Evolutionary conservation across 768 basidiomycete genomes (phyloP).

Genomic region (Boletus sensibilis): DNA sequence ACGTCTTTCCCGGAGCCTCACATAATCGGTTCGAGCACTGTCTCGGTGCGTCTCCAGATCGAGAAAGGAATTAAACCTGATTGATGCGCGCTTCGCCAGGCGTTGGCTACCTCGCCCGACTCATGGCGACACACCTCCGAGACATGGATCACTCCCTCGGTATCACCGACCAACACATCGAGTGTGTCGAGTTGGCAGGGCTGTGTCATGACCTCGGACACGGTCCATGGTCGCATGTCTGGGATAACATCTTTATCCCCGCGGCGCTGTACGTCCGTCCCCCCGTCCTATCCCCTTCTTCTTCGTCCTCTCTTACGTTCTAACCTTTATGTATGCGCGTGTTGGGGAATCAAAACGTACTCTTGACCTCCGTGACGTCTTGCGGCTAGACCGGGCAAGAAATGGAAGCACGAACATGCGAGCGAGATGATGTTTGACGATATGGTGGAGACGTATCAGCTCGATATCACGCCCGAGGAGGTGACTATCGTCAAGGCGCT

Average conservation of each 20-base stretch:
- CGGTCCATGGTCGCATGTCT: constrained; percentile 85
- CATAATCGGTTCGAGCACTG: constrained; percentile 86
- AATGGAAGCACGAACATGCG: constrained; percentile 76
- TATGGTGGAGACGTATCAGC: constrained; percentile 55
- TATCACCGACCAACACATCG: constrained; percentile 70
- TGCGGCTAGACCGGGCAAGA: constrained; percentile 40
- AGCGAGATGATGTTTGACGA: constrained; percentile 83
- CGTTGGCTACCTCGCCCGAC: constrained; percentile 69
- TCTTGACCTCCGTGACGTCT: background rate
- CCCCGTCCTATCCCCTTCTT: background rate
- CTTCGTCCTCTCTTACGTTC: background rate
- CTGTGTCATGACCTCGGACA: constrained; percentile 85
- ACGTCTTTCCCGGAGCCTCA: constrained; percentile 74
- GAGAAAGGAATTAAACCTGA: background rate
- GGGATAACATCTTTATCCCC: constrained; percentile 75
- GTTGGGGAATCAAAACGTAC: background rate
- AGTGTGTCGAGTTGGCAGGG: constrained; percentile 77
- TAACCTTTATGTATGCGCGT: background rate
- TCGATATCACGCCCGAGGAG: constrained; percentile 50
- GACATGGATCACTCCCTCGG: constrained; percentile 56
- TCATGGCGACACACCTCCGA: constrained; percentile 58
- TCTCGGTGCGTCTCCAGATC: constrained; percentile 47
- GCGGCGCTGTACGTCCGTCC: constrained; percentile 54
- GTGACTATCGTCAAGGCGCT: constrained; percentile 70
- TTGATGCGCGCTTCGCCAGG: constrained; percentile 40